Evolutionary conservation across 345 rosid genomes (phyloP).

Genomic region (Aquilaria malaccensis): DNA sequence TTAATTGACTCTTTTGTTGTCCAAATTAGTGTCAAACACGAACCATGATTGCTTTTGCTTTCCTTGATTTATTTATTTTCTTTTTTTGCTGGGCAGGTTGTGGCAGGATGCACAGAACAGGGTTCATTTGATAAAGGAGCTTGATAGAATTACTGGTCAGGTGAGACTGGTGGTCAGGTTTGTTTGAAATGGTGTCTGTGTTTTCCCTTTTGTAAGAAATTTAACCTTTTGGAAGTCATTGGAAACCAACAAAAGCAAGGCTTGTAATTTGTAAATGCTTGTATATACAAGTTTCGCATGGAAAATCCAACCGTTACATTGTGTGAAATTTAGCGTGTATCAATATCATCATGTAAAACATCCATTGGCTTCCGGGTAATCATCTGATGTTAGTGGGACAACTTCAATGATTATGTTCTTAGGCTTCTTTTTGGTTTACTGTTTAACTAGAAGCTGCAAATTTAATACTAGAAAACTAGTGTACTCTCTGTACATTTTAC

Average conservation of each 20-base stretch:
- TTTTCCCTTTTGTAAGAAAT: constrained; percentile 3
- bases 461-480: too few relatives aligned
- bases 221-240: background rate
- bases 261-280: too few relatives aligned
- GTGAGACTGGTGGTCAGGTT: constrained; percentile 25
- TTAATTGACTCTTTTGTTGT: background rate
- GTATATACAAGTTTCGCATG: background rate
- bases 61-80: constrained; percentile 2
- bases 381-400: background rate
- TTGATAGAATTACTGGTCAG: constrained; percentile 67
- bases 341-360: too few relatives aligned
- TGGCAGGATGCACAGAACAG: constrained; percentile 92
- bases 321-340: too few relatives aligned
- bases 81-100: constrained; percentile 31
- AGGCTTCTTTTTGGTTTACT: too few relatives aligned
- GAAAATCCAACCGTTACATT: background rate
- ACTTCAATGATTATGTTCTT: too few relatives aligned
- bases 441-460: too few relatives aligned
- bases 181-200: background rate
- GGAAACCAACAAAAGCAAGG: too few relatives aligned
- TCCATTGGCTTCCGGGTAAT: too few relatives aligned
- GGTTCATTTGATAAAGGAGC: constrained; percentile 64
- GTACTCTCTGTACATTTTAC: too few relatives aligned
- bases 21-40: too few relatives aligned
- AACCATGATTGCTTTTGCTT: background rate